These are phyloP conservation scores for Eucalyptus curtisii DNA, from an alignment of 345 rosid genomes.

Conservation along the genomic window DNA sequence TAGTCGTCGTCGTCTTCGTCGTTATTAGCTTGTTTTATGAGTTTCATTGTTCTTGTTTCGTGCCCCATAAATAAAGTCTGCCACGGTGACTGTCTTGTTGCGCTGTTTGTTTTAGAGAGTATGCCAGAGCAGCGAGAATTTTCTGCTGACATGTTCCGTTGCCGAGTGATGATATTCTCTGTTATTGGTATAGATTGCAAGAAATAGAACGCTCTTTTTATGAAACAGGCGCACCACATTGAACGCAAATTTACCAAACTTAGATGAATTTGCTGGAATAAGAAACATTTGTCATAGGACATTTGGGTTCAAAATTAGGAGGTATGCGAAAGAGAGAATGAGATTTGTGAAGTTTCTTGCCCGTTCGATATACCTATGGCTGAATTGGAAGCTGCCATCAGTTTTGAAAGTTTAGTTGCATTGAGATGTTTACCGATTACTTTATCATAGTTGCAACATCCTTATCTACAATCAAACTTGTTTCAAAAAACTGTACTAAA, in stretches of 20 bases:
- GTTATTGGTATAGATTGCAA: not conserved
- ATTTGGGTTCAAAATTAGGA: too few species aligned
- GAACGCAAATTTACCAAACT: not conserved
- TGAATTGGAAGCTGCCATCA: not conserved
- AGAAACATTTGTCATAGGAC: not conserved
- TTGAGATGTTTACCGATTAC: not conserved
- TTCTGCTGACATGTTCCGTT: not conserved
- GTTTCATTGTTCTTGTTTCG: not conserved
- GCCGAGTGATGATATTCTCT: too few species aligned
- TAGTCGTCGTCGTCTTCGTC: not conserved
- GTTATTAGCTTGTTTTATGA: too few species aligned
- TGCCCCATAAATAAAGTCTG: not conserved
- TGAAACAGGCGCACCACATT: not conserved
- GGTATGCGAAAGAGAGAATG: not conserved
- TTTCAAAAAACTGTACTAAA: not conserved
- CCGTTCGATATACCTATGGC: not conserved
- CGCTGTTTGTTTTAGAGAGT: not conserved
- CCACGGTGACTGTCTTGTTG: not conserved
- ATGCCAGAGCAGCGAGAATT: not conserved
- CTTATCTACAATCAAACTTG: not conserved
- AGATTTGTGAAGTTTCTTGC: not conserved
- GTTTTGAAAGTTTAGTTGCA: too few species aligned
- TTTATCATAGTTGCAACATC: not conserved
- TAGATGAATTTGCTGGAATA: too few species aligned
- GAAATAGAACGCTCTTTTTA: not conserved